A percentile compares a stretch with the other conserved stretches of the same genome.
These are phyloP conservation scores for Aspergillus haitiensis DNA, from an alignment of 495 filamentous ascomycete species.

Conservation along the genomic window DNA sequence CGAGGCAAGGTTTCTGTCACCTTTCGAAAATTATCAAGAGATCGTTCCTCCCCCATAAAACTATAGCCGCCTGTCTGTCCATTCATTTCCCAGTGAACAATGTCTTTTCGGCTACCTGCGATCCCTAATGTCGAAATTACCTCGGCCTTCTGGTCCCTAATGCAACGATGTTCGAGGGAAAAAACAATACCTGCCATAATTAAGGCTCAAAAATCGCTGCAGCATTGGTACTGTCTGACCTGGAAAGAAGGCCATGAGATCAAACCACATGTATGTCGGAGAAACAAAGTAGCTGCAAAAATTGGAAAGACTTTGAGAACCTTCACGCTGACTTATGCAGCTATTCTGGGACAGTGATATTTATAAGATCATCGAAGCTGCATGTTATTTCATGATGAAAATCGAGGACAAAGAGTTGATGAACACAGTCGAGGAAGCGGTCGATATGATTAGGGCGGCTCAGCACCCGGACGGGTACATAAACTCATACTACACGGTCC, in stretches of 20 bases:
- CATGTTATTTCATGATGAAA: conserved; percentile 55
- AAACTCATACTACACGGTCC: conserved; percentile 59
- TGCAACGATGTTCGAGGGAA: conserved; percentile 12
- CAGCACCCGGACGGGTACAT: conserved; percentile 60
- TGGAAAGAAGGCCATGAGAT: conserved; percentile 15
- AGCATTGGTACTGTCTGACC: conserved; percentile 13
- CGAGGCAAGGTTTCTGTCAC: no score
- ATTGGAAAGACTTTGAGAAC: not conserved
- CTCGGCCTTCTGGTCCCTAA: conserved; percentile 10
- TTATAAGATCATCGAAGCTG: conserved; percentile 61
- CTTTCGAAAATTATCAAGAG: no score
- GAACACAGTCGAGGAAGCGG: conserved; percentile 53
- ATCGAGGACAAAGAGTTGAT: conserved; percentile 48
- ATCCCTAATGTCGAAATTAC: conserved; percentile 13
- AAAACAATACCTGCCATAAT: conserved; percentile 12
- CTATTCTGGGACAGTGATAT: conserved; percentile 58
- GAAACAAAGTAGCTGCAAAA: no score
- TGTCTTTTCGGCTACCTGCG: conserved; percentile 6
- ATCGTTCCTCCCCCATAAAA: no score
- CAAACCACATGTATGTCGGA: conserved; percentile 7
- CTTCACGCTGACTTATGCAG: not conserved
- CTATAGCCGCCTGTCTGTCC: no score
- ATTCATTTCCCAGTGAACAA: not conserved
- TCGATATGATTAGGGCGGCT: conserved; percentile 53
- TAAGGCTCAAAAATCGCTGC: conserved; percentile 6